Evolutionary conservation across 2,329 filamentous ascomycete genomes (phyloP).

Genomic region (Neonectria coccinea): DNA sequence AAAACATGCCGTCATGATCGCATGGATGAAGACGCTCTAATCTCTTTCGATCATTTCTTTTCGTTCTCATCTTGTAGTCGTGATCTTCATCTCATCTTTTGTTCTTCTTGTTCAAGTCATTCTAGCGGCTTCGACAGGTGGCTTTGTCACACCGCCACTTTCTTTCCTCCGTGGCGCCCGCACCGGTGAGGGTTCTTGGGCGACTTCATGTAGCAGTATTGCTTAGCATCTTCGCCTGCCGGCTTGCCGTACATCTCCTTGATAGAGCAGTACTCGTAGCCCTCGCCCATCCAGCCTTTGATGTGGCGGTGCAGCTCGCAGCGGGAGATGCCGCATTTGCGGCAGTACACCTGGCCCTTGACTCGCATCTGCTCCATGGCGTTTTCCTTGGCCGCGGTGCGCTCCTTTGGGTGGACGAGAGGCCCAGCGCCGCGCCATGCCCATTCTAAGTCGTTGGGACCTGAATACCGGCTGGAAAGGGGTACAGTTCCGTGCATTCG

Average conservation of each 20-base stretch:
- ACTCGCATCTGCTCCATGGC: constrained; percentile 62
- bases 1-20: background rate
- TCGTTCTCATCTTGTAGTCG: background rate
- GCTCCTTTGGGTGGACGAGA: constrained; percentile 50
- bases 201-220: constrained; percentile 69
- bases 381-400: constrained; percentile 29
- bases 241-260: constrained; percentile 66
- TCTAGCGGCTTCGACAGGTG: background rate
- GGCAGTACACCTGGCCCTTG: constrained; percentile 70
- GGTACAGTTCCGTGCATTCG: constrained; percentile 67
- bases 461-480: constrained; percentile 66
- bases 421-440: constrained; percentile 69
- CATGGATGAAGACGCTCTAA: background rate
- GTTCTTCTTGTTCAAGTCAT: background rate
- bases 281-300: constrained; percentile 67
- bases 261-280: constrained; percentile 70
- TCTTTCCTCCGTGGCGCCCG: constrained; percentile 63
- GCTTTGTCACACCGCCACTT: constrained; percentile 25
- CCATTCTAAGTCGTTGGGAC: constrained; percentile 73
- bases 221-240: constrained; percentile 59
- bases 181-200: constrained; percentile 69
- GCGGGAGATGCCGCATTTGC: constrained; percentile 70
- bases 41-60: constrained; percentile 1
- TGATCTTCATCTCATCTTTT: background rate
- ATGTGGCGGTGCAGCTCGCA: constrained; percentile 74